Percentiles rank a stretch among this genome's conserved stretches.
phyloP scores from a whole-genome alignment of 345 rosid species.

The Salix purpurea region DNA sequence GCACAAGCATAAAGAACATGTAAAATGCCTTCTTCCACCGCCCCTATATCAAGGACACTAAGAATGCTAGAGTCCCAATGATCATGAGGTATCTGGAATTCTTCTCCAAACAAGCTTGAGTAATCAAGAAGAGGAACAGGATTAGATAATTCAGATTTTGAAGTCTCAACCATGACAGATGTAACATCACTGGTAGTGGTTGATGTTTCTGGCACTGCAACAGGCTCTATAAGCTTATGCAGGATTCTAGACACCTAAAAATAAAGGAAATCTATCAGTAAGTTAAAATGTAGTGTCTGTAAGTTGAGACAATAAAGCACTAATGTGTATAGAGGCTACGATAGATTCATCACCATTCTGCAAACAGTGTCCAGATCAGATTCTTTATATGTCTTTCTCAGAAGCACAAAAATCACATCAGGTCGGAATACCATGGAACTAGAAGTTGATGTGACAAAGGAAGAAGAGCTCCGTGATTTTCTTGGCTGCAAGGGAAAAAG shows the following conservation, averaged over 20 bases:
- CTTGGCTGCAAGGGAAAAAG: too few species aligned
- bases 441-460: too few species aligned
- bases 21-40: slow-evolving; percentile 79
- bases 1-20: slow-evolving; percentile 85
- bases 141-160: slow-evolving; percentile 36
- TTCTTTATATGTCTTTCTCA: slow-evolving; percentile 67
- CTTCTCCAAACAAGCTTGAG: slow-evolving; percentile 71
- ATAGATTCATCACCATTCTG: slow-evolving; percentile 45
- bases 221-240: slow-evolving; percentile 52
- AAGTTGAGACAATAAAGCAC: slow-evolving; percentile 8
- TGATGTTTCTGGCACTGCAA: slow-evolving; percentile 32
- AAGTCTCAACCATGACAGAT: slow-evolving; percentile 37
- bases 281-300: slow-evolving; percentile 7
- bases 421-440: too few species aligned
- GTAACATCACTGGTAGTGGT: slow-evolving; percentile 31
- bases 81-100: slow-evolving; percentile 48
- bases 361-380: slow-evolving; percentile 53
- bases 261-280: slow-evolving; percentile 10
- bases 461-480: too few species aligned
- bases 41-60: slow-evolving; percentile 56
- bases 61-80: slow-evolving; percentile 49
- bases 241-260: slow-evolving; percentile 61
- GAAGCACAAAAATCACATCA: too few species aligned
- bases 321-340: slow-evolving; percentile 9
- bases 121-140: slow-evolving; percentile 45